Percentiles rank a stretch among this genome's conserved stretches.
These are phyloP conservation scores for Leccinum longicurvipes DNA, from an alignment of 768 basidiomycete species.

Conservation along the genomic window DNA sequence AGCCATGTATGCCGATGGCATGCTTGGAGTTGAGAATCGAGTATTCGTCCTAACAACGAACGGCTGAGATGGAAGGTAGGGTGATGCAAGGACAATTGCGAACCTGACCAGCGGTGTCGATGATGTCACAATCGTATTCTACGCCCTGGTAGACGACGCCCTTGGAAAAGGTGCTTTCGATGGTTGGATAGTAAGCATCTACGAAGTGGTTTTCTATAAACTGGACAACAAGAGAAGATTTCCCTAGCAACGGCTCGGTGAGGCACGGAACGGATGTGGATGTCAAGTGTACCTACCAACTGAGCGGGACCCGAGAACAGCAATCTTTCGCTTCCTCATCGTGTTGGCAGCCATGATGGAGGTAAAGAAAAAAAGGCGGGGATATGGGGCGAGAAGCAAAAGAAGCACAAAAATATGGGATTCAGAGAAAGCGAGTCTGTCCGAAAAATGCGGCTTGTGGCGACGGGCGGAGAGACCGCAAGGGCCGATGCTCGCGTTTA, in stretches of 20 bases:
- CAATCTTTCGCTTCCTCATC: constrained; percentile 84
- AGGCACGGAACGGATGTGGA: constrained; percentile 5
- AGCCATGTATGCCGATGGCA: constrained; percentile 96
- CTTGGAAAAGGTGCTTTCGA: constrained; percentile 86
- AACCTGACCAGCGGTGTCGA: constrained; percentile 97
- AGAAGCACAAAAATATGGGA: constrained; percentile 13
- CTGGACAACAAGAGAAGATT: constrained; percentile 89
- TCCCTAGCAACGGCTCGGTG: constrained; percentile 55
- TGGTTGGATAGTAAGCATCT: constrained; percentile 94
- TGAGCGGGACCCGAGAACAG: constrained; percentile 81
- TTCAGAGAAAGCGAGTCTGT: constrained; percentile 8
- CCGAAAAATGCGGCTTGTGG: constrained; percentile 23
- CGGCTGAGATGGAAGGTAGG: constrained; percentile 2
- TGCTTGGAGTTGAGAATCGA: constrained; percentile 91
- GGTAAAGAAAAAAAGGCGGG: constrained; percentile 1
- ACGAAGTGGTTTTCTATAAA: constrained; percentile 92
- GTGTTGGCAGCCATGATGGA: constrained; percentile 32
- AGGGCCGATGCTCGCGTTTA: constrained; percentile 21
- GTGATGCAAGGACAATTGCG: constrained; percentile 20
- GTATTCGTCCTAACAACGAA: constrained; percentile 71
- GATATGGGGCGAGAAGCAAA: constrained; percentile 8
- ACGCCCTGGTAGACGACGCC: constrained; percentile 82
- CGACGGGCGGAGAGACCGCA: constrained; percentile 10
- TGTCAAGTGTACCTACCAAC: constrained; percentile 62
- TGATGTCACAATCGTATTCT: constrained; percentile 95